Base-by-base conservation (phyloP, 2,329 filamentous ascomycete species). In the Bipolaris bicolor region DNA sequence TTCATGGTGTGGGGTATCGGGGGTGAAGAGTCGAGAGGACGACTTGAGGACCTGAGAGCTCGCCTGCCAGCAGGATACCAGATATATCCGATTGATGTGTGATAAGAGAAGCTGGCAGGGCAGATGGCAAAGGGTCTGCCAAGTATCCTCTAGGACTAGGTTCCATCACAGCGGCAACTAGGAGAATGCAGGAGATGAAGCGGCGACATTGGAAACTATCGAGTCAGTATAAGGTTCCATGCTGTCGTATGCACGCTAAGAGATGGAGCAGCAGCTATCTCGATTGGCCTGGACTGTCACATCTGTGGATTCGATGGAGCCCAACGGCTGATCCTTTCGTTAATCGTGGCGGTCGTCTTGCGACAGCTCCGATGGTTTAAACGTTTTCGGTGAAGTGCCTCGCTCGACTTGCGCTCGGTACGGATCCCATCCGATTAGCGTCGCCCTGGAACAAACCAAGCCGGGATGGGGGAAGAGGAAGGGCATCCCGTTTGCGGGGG, bases 211-310 rank as follows among this genome's bases (percentile, higher is more conserved):
- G 53, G 41, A 64, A 49, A 52, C 43, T 20, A 56, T 59, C 55
- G 64, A 67, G 60, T 66, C 64, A 59, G 50, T 24, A 60, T 56
- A 66, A 60, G 47, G 63, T 67, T 68, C 56, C 10, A 51, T 13
- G 22, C 29, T 52, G 40, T 51, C 20, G 52, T 24, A 20, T 46
- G 22, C 24, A 16, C 33, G 18, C 39, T 41, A 13, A 13, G 40
- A 40, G 39, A 48, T 37, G 24, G 40, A 47, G 39, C 5, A 54
- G 37, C 20, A 18, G 31, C n/a, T 24, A 16, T 18, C 31, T 31
- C 18, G n/a, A 52, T 55, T 61, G 44, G 51, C 46, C 43, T 37
- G 48, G 20, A 39, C 29, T 47, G 33, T 49, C 39, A 33, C 20
- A 34, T 22, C 2, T 48, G 48, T 55, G 49, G 55, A 39, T 43